These are phyloP conservation scores for Hanseniaspora vineae DNA, from an alignment of 805 yeast species.

Conservation along the genomic window DNA sequence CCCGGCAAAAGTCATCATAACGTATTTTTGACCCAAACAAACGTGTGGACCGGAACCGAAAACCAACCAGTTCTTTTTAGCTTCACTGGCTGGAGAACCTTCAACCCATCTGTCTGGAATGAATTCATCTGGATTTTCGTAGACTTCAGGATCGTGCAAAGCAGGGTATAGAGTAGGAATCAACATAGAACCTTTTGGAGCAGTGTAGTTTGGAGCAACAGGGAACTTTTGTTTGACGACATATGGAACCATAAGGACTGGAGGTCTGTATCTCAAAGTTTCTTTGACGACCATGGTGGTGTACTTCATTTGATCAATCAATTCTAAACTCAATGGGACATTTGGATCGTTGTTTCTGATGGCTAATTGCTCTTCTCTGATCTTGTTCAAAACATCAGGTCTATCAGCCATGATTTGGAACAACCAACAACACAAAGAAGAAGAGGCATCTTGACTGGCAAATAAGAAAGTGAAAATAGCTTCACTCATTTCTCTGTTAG, in stretches of 20 bases:
- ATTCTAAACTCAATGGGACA: slow-evolving; percentile 46
- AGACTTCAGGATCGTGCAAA: slow-evolving; percentile 93
- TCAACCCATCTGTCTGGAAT: slow-evolving; percentile 92
- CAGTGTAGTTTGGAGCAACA: slow-evolving; percentile 69
- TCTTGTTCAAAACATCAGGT: slow-evolving; percentile 75
- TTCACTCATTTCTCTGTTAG: slow-evolving; percentile 87
- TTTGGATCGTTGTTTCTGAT: slow-evolving; percentile 70
- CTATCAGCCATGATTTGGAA: slow-evolving; percentile 94
- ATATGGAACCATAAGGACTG: slow-evolving; percentile 96
- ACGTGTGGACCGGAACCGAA: slow-evolving; percentile 97
- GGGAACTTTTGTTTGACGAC: slow-evolving; percentile 82
- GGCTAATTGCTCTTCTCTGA: slow-evolving; percentile 82
- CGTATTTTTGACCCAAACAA: slow-evolving; percentile 91
- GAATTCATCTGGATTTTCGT: slow-evolving; percentile 86
- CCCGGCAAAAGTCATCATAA: slow-evolving; percentile 77
- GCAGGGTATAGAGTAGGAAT: slow-evolving; percentile 94
- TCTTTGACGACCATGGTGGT: slow-evolving; percentile 88
- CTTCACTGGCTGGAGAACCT: slow-evolving; percentile 62
- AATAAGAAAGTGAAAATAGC: slow-evolving; percentile 92
- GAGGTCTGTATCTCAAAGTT: slow-evolving; percentile 89
- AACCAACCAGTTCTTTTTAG: slow-evolving; percentile 86
- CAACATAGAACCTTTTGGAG: slow-evolving; percentile 95
- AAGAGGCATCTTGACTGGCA: slow-evolving; percentile 97
- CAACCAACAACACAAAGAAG: slow-evolving; percentile 95
- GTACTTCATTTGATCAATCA: slow-evolving; percentile 78